These are phyloP conservation scores for Lactarius hatsudake DNA, from an alignment of 768 basidiomycete genomes.

Conservation along the genomic window DNA sequence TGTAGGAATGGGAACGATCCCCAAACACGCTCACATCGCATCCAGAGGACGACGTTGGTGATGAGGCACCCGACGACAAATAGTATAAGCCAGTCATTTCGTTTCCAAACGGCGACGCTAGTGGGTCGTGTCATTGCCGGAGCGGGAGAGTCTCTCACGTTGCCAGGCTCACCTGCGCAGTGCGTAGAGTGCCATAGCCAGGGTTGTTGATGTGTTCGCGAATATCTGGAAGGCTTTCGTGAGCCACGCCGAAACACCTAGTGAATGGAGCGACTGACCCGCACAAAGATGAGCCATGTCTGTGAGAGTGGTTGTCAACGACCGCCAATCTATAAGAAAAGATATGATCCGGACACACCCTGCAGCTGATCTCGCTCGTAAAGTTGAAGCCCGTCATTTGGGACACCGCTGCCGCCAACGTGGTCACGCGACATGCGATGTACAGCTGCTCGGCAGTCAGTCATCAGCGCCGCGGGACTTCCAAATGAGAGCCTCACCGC, in stretches of 20 bases:
- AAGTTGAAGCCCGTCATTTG: slow-evolving; percentile 19
- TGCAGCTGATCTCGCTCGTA: slow-evolving; percentile 13
- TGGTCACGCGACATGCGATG: slow-evolving; percentile 14
- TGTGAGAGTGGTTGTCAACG: not conserved
- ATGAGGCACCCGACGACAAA: slow-evolving; percentile 9
- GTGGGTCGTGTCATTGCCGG: not conserved
- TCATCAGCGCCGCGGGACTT: not conserved
- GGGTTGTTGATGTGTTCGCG: slow-evolving; percentile 13
- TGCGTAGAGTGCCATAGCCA: slow-evolving; percentile 18
- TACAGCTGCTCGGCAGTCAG: slow-evolving; percentile 6
- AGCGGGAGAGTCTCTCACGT: not conserved
- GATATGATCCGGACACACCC: slow-evolving; percentile 5
- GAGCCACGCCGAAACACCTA: not conserved
- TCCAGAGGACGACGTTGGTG: slow-evolving; percentile 20
- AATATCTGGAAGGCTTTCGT: slow-evolving; percentile 5
- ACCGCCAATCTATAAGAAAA: not conserved
- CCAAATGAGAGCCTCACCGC: not conserved
- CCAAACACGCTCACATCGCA: slow-evolving; percentile 6
- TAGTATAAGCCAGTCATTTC: slow-evolving; percentile 5
- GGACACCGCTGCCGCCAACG: slow-evolving; percentile 10
- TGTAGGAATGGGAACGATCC: not conserved
- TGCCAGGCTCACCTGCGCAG: slow-evolving; percentile 13
- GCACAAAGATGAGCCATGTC: slow-evolving; percentile 14
- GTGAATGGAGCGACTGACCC: not conserved
- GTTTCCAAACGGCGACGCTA: slow-evolving; percentile 20